Evolutionary conservation across 345 rosid species (phyloP).

Genomic region (Eucalyptus decipiens): DNA sequence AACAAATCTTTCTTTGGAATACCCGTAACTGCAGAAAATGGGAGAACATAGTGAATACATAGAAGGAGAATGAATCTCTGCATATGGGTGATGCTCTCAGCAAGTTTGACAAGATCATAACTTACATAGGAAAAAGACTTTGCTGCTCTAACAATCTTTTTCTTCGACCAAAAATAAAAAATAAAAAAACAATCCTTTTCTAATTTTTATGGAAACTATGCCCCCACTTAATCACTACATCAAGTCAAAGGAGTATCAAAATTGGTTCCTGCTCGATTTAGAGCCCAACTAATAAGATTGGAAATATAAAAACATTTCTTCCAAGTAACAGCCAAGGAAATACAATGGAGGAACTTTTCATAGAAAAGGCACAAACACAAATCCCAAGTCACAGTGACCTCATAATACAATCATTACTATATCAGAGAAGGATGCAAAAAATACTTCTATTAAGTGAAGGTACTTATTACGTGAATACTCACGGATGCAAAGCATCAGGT

Average conservation of each 20-base stretch:
- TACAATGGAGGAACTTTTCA: background rate
- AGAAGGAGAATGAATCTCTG: background rate
- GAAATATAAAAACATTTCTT: background rate
- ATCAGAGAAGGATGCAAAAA: background rate
- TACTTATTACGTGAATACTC: slow-evolving; percentile 7
- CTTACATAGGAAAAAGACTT: background rate
- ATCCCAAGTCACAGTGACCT: background rate
- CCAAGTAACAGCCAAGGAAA: background rate
- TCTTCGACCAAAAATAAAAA: too few species aligned
- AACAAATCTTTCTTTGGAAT: slow-evolving; percentile 96
- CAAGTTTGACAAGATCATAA: background rate
- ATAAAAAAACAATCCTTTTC: background rate
- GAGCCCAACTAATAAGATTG: background rate
- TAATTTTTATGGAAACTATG: background rate
- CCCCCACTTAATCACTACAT: background rate
- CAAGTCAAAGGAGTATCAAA: background rate
- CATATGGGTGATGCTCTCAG: background rate
- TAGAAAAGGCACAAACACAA: background rate
- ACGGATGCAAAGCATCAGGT: slow-evolving; percentile 99
- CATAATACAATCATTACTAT: background rate
- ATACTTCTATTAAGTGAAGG: background rate
- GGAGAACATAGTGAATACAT: background rate
- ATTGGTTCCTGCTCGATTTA: background rate
- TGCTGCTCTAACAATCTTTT: background rate
- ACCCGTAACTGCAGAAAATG: slow-evolving; percentile 66